Conservation (phyloP, 257 asterid genomes). For the Primulina huaijiensis region DNA sequence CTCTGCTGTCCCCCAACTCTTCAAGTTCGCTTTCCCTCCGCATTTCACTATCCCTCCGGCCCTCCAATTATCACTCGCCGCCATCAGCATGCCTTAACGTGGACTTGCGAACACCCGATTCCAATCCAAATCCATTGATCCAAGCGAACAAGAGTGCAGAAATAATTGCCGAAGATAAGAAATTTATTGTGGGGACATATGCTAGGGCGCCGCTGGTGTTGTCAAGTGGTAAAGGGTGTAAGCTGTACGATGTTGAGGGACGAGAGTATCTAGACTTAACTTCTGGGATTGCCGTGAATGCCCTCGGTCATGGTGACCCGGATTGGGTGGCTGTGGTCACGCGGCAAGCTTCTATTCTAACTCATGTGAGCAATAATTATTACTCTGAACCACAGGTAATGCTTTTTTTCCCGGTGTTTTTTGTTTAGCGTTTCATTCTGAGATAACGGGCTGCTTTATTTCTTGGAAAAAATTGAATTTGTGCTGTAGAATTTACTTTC, state of each 20-base stretch:
- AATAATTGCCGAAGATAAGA: constrained; percentile 69
- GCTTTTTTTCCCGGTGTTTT: not conserved
- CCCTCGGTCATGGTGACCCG: constrained; percentile 89
- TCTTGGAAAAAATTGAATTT: constrained; percentile 6
- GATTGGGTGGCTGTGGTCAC: constrained; percentile 75
- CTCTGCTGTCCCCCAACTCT: constrained; percentile 27
- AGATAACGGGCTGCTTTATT: constrained; percentile 11
- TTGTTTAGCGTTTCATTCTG: not conserved
- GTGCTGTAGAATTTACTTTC: constrained; percentile 1
- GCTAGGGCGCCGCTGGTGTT: constrained; percentile 74
- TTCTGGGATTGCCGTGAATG: constrained; percentile 87
- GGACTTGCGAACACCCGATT: constrained; percentile 42
- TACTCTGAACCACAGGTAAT: constrained; percentile 73
- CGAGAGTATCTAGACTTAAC: constrained; percentile 82
- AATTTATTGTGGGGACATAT: constrained; percentile 72
- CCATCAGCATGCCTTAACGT: constrained; percentile 46
- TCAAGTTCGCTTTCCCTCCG: constrained; percentile 32
- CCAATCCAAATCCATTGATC: constrained; percentile 17
- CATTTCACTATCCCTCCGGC: constrained; percentile 27
- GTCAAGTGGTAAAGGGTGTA: constrained; percentile 77
- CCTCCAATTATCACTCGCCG: constrained; percentile 25
- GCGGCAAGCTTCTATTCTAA: constrained; percentile 57
- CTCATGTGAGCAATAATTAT: constrained; percentile 82
- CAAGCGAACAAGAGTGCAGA: constrained; percentile 38
- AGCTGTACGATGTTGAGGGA: constrained; percentile 78